Percentiles rank a stretch among this genome's conserved stretches.
phyloP scores from a whole-genome alignment of 768 basidiomycete species.

The Lactarius psammicola region DNA sequence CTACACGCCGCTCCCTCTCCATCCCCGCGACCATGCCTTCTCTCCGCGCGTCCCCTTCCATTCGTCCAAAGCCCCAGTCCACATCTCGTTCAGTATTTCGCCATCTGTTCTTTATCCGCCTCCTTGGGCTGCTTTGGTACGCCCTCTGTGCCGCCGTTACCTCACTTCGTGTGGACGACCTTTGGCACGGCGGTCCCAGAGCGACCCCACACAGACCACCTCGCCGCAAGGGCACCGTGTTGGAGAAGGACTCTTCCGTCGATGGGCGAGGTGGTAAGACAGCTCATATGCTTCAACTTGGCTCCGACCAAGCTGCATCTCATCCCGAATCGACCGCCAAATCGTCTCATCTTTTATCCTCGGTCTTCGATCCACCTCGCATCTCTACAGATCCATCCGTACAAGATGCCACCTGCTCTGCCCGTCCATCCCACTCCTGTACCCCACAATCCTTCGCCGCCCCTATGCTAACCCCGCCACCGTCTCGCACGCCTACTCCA shows the following conservation, averaged over 20 bases:
- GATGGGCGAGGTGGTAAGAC: slow-evolving; percentile 3
- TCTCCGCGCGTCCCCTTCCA: slow-evolving; percentile 16
- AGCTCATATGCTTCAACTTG: background rate
- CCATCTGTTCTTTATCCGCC: slow-evolving; percentile 68
- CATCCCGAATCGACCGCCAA: slow-evolving; percentile 1
- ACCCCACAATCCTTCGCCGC: background rate
- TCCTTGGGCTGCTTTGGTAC: slow-evolving; percentile 69
- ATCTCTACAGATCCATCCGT: slow-evolving; percentile 12
- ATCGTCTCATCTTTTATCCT: background rate
- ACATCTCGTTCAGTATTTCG: slow-evolving; percentile 33
- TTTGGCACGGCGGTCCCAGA: slow-evolving; percentile 26
- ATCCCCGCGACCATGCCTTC: slow-evolving; percentile 25
- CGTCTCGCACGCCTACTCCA: slow-evolving; percentile 31
- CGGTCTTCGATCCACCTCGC: background rate
- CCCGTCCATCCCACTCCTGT: background rate
- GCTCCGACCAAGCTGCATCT: slow-evolving; percentile 3
- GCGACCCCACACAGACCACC: slow-evolving; percentile 4
- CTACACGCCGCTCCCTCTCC: slow-evolving; percentile 25
- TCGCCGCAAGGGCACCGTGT: background rate
- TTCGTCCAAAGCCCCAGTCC: slow-evolving; percentile 19
- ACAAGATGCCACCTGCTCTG: background rate
- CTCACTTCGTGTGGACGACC: slow-evolving; percentile 37
- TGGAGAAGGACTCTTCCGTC: background rate
- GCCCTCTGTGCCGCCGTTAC: slow-evolving; percentile 61
- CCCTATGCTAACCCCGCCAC: slow-evolving; percentile 23